A percentile compares a stretch with the other conserved stretches of the same genome.
These are phyloP conservation scores for Saturnispora halmiae DNA, from an alignment of 805 yeast species.

Conservation along the genomic window DNA sequence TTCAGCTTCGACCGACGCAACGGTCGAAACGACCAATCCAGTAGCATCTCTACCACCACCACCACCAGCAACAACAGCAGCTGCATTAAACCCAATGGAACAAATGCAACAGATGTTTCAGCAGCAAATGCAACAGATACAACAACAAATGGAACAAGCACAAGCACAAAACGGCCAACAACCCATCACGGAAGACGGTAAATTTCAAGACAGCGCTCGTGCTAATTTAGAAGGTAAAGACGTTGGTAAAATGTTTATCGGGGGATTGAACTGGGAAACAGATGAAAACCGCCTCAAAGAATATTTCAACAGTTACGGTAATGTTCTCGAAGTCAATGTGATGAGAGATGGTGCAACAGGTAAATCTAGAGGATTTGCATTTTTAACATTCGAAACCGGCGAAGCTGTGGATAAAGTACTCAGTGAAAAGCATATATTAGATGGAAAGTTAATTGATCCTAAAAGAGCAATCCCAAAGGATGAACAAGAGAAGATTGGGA, in stretches of 20 bases:
- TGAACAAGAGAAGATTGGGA: conserved; percentile 94
- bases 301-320: conserved; percentile 84
- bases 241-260: conserved; percentile 87
- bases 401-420: conserved; percentile 78
- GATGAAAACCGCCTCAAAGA: conserved; percentile 76
- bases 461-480: conserved; percentile 96
- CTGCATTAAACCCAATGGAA: conserved; percentile 9
- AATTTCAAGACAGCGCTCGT: conserved; percentile 27
- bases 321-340: conserved; percentile 76
- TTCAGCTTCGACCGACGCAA: conserved; percentile 5
- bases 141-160: conserved; percentile 17
- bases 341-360: conserved; percentile 88
- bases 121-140: conserved; percentile 19
- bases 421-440: conserved; percentile 77
- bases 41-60: no score
- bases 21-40: conserved; percentile 10
- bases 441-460: conserved; percentile 95
- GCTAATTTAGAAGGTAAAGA: conserved; percentile 53
- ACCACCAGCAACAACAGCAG: conserved; percentile 6
- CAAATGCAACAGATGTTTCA: conserved; percentile 16
- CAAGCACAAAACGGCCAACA: no score
- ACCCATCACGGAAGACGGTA: conserved; percentile 7
- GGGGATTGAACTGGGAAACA: conserved; percentile 98
- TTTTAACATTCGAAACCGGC: conserved; percentile 78
- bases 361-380: conserved; percentile 91